Conservation (phyloP, 2,329 filamentous ascomycete species). For the Xylariaceae sp. region DNA sequence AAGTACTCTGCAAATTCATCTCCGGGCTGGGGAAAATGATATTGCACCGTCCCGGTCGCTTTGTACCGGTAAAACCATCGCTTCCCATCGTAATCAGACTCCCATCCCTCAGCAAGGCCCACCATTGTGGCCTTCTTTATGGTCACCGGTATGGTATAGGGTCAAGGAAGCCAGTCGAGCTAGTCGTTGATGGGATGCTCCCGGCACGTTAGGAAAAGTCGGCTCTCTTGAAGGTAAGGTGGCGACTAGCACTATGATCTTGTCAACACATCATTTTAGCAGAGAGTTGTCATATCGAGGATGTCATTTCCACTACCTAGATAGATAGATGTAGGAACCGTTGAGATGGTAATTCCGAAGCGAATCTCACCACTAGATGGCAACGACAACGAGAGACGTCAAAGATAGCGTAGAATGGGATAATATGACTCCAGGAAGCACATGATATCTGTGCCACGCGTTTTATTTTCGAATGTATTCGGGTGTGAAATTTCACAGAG, state of each 20-base stretch:
- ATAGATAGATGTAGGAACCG: not conserved
- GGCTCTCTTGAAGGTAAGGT: not conserved
- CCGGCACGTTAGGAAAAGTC: not conserved
- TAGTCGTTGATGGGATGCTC: too few species aligned
- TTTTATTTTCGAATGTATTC: not conserved
- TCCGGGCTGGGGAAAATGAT: constrained; percentile 50
- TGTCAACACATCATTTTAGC: constrained; percentile 3
- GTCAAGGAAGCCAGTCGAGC: constrained; percentile 1
- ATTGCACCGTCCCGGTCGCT: constrained; percentile 49
- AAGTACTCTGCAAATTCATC: constrained; percentile 53
- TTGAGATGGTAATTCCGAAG: not conserved
- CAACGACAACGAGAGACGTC: not conserved
- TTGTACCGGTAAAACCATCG: constrained; percentile 56
- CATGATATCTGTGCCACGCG: not conserved
- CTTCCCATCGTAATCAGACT: constrained; percentile 51
- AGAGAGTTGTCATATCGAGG: not conserved
- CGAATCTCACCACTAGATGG: not conserved
- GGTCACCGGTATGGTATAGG: not conserved
- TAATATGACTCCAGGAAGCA: constrained; percentile 2
- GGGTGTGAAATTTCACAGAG: not conserved
- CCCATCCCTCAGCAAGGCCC: constrained; percentile 49
- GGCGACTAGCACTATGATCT: not conserved
- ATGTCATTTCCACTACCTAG: not conserved
- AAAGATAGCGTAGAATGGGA: not conserved
- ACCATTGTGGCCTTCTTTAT: constrained; percentile 29